Conservation (phyloP, 1,139 yeast genomes). For the Pichia sp. region DNA sequence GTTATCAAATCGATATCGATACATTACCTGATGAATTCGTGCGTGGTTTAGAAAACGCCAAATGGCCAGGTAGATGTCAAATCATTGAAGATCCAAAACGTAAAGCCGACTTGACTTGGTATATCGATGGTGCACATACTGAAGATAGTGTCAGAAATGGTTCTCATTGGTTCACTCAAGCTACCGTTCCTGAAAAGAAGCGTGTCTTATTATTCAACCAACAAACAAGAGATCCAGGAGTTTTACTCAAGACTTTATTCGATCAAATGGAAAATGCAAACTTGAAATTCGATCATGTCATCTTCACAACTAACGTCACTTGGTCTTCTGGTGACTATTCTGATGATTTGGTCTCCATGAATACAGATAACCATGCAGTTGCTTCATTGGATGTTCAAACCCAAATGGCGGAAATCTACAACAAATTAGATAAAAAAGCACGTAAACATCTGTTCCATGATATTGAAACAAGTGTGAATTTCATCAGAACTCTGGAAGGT, state of each 20-base stretch:
- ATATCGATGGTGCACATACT: constrained; percentile 95
- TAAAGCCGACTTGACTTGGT: constrained; percentile 62
- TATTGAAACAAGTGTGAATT: constrained; percentile 71
- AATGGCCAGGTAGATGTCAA: constrained; percentile 97
- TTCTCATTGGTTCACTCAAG: constrained; percentile 67
- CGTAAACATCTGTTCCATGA: constrained; percentile 61
- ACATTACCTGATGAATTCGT: constrained; percentile 56
- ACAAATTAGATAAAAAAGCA: constrained; percentile 43
- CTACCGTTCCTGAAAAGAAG: constrained; percentile 26
- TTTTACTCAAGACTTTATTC: constrained; percentile 55
- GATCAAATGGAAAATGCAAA: constrained; percentile 35
- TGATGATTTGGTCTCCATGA: constrained; percentile 81
- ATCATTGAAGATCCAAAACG: constrained; percentile 44
- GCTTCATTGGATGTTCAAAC: constrained; percentile 83
- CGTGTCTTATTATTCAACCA: constrained; percentile 81
- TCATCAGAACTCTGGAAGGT: constrained; percentile 45
- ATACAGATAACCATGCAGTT: constrained; percentile 73
- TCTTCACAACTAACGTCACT: constrained; percentile 90
- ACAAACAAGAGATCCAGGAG: constrained; percentile 84
- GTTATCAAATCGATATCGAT: constrained; percentile 31
- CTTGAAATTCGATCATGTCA: constrained; percentile 63
- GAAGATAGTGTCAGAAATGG: constrained; percentile 81
- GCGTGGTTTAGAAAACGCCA: constrained; percentile 64
- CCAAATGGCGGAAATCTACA: constrained; percentile 70
- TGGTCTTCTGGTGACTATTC: constrained; percentile 83